Conservation (phyloP, 768 basidiomycete genomes). For the Suillus luteus region DNA sequence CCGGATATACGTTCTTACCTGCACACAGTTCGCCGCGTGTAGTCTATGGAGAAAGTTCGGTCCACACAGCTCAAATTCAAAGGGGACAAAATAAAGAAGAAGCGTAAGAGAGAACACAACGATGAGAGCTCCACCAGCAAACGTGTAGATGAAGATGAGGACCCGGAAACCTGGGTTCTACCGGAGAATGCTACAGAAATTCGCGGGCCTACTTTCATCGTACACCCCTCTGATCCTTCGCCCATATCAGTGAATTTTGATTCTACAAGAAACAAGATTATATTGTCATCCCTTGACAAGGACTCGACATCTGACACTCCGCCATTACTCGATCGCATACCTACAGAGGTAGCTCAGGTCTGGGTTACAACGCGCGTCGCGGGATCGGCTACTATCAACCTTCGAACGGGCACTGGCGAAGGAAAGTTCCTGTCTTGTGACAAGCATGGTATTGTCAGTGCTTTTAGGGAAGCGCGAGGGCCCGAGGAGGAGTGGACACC, state of each 20-base stretch:
- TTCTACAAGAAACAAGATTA: slow-evolving; percentile 69
- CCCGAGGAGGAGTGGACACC: slow-evolving; percentile 96
- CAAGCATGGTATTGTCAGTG: slow-evolving; percentile 79
- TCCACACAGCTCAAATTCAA: slow-evolving; percentile 86
- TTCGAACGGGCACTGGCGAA: slow-evolving; percentile 84
- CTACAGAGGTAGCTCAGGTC: slow-evolving; percentile 84
- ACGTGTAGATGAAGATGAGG: slow-evolving; percentile 59
- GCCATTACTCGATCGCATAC: slow-evolving; percentile 63
- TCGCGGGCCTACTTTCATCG: slow-evolving; percentile 84
- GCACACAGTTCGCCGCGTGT: slow-evolving; percentile 8
- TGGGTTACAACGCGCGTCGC: slow-evolving; percentile 90
- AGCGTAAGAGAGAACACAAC: slow-evolving; percentile 59
- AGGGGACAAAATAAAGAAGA: slow-evolving; percentile 84
- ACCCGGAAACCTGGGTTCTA: slow-evolving; percentile 77
- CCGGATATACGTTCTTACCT: slow-evolving; percentile 18
- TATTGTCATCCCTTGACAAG: slow-evolving; percentile 66
- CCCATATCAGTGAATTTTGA: slow-evolving; percentile 80
- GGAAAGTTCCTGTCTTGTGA: slow-evolving; percentile 92
- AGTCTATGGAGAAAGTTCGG: slow-evolving; percentile 52
- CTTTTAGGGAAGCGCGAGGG: slow-evolving; percentile 86
- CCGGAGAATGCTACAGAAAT: slow-evolving; percentile 73
- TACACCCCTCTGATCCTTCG: slow-evolving; percentile 79
- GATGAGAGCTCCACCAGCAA: slow-evolving; percentile 46
- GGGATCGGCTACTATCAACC: slow-evolving; percentile 80
- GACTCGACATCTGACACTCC: slow-evolving; percentile 45